Percentiles rank a stretch among this genome's conserved stretches.
Conservation (phyloP, 805 yeast genomes). For the Starmerella vaccinii region DNA sequence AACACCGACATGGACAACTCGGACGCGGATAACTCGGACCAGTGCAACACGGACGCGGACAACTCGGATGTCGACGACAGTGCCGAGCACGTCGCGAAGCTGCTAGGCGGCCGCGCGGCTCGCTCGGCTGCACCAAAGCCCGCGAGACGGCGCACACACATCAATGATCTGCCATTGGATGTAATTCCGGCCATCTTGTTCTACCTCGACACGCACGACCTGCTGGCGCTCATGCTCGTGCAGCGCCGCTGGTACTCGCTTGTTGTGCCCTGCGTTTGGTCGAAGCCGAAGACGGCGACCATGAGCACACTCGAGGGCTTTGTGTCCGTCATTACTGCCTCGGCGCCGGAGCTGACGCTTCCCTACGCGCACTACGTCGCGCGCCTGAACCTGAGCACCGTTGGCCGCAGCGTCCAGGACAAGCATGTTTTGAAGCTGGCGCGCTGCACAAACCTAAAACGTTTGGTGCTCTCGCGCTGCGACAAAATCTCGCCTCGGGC, state of each 20-base stretch:
- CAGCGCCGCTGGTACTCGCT: slow-evolving; percentile 77
- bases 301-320: not conserved
- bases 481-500: slow-evolving; percentile 49
- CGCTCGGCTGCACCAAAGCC: too few species aligned
- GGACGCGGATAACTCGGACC: too few species aligned
- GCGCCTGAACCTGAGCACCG: slow-evolving; percentile 67
- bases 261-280: slow-evolving; percentile 74
- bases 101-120: not conserved
- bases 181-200: slow-evolving; percentile 24
- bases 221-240: slow-evolving; percentile 42
- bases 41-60: too few species aligned
- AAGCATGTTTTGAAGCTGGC: slow-evolving; percentile 50
- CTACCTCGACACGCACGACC: slow-evolving; percentile 22
- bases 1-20: slow-evolving; percentile 1
- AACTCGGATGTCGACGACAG: not conserved
- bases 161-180: slow-evolving; percentile 38
- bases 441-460: slow-evolving; percentile 63
- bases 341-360: slow-evolving; percentile 28
- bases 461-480: slow-evolving; percentile 79
- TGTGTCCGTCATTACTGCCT: not conserved
- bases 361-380: slow-evolving; percentile 50
- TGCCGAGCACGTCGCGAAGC: not conserved
- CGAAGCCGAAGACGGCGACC: slow-evolving; percentile 32
- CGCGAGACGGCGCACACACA: too few species aligned
- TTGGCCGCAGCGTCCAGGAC: slow-evolving; percentile 59